A percentile compares a stretch with the other conserved stretches of the same genome.
Evolutionary conservation across 2,329 filamentous ascomycete genomes (phyloP).

Genomic region (Ophiocordyceps camponoti-rufipedis): DNA sequence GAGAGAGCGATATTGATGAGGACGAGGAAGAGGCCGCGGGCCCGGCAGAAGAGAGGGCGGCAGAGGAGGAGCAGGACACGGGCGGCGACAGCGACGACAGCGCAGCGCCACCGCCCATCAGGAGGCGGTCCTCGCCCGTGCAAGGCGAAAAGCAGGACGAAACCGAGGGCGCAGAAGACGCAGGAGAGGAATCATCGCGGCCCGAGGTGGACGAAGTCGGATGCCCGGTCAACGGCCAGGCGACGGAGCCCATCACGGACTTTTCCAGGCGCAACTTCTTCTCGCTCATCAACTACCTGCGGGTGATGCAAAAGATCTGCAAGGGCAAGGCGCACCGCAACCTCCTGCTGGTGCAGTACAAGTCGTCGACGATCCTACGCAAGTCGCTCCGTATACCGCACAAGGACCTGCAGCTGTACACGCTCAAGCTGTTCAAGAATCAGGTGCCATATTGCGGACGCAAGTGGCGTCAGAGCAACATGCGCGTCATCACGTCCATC

Average conservation of each 20-base stretch:
- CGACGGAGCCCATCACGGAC: conserved; percentile 61
- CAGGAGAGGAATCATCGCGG: conserved; percentile 11
- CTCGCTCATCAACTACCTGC: conserved; percentile 83
- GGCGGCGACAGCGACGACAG: conserved; percentile 50
- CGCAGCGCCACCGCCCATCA: conserved; percentile 68
- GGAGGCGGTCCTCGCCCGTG: conserved; percentile 32
- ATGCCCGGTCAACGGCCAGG: conserved; percentile 54
- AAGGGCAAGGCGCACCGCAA: conserved; percentile 92
- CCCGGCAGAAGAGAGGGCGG: conserved; percentile 12
- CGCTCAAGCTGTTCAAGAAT: conserved; percentile 94
- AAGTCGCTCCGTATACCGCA: conserved; percentile 87
- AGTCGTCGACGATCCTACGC: conserved; percentile 78
- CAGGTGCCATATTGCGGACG: conserved; percentile 96
- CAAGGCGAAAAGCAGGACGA: conserved; percentile 9
- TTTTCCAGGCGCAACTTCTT: conserved; percentile 94
- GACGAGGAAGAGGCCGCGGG: conserved; percentile 6
- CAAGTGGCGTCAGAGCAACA: conserved; percentile 96
- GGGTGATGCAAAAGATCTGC: conserved; percentile 94
- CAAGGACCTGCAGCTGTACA: conserved; percentile 73
- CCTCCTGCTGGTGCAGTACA: conserved; percentile 85
- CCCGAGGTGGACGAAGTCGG: conserved; percentile 74
- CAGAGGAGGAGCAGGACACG: conserved; percentile 8
- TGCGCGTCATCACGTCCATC: conserved; percentile 95
- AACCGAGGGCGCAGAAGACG: conserved; percentile 12
- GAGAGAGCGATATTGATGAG: conserved; percentile 9